Evolutionary conservation across 2,329 filamentous ascomycete species (phyloP).

Genomic region (Trichoderma sp.): DNA sequence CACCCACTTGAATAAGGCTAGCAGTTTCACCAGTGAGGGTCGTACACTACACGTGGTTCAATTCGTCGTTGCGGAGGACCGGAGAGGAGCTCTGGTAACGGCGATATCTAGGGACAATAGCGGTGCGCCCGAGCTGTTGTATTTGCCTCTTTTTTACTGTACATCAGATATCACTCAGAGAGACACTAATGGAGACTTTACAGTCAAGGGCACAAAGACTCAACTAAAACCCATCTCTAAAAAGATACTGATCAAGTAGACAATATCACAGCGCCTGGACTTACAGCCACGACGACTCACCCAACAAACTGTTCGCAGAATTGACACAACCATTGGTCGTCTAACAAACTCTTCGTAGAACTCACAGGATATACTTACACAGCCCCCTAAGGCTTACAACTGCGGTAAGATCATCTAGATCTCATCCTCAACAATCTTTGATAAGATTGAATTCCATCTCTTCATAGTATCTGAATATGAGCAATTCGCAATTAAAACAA

Average conservation of each 20-base stretch:
- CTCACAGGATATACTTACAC: not conserved
- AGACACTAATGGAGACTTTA: not conserved
- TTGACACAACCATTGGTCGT: not conserved
- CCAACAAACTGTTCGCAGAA: not conserved
- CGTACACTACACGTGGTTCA: not conserved
- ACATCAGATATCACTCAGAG: not conserved
- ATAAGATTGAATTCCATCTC: not conserved
- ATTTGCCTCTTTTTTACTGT: not conserved
- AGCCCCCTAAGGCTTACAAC: not conserved
- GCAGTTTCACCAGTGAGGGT: not conserved
- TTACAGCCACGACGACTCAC: not conserved
- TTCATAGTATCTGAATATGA: not conserved
- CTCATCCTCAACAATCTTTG: not conserved
- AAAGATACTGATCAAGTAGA: not conserved
- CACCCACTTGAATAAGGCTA: not conserved
- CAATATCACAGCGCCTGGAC: not conserved
- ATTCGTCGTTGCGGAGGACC: not conserved
- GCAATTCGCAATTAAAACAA: not conserved
- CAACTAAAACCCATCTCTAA: not conserved
- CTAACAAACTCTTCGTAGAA: not conserved
- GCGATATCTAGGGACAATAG: not conserved
- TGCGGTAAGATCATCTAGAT: not conserved
- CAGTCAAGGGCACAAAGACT: not conserved
- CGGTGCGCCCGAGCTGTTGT: not conserved
- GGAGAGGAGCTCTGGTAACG: not conserved